phyloP scores from a whole-genome alignment of 306 rosid species.

The Cicer judaicum region DNA sequence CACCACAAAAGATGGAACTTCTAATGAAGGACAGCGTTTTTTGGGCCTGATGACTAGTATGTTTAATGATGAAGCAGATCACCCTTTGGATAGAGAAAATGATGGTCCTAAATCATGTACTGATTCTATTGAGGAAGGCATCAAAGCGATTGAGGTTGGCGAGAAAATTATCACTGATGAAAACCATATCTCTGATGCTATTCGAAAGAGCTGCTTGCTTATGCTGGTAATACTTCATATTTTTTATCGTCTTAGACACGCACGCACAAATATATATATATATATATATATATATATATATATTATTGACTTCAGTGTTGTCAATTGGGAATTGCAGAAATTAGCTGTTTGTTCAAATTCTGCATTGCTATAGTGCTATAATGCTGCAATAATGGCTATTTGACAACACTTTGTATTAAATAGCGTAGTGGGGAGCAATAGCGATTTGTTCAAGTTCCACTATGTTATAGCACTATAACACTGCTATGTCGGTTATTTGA shows the following conservation, averaged over 20 bases:
- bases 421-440: too few relatives aligned
- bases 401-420: too few relatives aligned
- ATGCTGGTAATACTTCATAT: conserved; percentile 60
- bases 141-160: conserved; percentile 41
- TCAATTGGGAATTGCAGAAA: too few relatives aligned
- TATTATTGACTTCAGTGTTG: neutral
- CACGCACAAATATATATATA: too few relatives aligned
- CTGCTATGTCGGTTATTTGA: too few relatives aligned
- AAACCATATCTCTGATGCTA: conserved; percentile 44
- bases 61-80: conserved; percentile 48
- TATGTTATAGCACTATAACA: too few relatives aligned
- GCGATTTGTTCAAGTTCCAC: too few relatives aligned
- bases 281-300: neutral
- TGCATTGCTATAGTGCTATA: too few relatives aligned
- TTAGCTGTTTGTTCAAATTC: too few relatives aligned
- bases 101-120: conserved; percentile 47
- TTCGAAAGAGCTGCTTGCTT: conserved; percentile 69
- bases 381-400: too few relatives aligned
- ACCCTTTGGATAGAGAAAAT: conserved; percentile 46
- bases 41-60: conserved; percentile 63
- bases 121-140: conserved; percentile 48
- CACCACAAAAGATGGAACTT: conserved; percentile 61
- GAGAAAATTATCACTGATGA: conserved; percentile 53
- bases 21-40: conserved; percentile 58
- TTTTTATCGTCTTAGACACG: conserved; percentile 31